Evolutionary conservation across 495 filamentous ascomycete species (phyloP).

Genomic region (Zalerion maritima): DNA sequence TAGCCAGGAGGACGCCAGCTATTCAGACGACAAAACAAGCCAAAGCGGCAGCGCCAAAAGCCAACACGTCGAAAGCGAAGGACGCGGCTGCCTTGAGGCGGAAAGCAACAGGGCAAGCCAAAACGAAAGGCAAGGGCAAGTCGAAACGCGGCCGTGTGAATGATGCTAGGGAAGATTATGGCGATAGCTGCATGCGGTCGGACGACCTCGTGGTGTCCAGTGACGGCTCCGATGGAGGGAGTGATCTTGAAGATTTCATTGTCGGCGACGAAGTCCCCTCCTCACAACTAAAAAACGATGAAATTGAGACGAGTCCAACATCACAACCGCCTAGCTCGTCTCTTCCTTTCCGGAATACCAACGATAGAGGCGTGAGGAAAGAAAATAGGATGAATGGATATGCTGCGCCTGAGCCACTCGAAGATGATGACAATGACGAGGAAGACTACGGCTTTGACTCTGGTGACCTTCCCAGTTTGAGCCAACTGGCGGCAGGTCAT

Average conservation of each 20-base stretch:
- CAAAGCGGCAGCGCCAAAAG: slow-evolving; percentile 5
- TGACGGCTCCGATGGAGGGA: slow-evolving; percentile 32
- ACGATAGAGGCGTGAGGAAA: slow-evolving; percentile 4
- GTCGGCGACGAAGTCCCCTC: slow-evolving; percentile 27
- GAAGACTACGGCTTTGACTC: slow-evolving; percentile 7
- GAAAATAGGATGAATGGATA: slow-evolving; percentile 2
- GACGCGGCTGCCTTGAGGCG: slow-evolving; percentile 1
- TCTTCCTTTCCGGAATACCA: slow-evolving; percentile 2
- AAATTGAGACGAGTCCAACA: slow-evolving; percentile 13
- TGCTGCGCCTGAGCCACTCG: no score
- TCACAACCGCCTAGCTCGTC: slow-evolving; percentile 14
- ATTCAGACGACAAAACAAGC: background rate
- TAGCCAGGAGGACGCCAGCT: background rate
- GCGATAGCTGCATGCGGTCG: slow-evolving; percentile 33
- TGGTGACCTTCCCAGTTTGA: no score
- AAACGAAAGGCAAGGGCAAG: slow-evolving; percentile 4
- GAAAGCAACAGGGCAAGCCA: slow-evolving; percentile 6
- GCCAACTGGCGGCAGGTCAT: no score
- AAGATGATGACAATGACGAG: slow-evolving; percentile 17
- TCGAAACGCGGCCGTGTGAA: background rate
- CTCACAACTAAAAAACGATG: slow-evolving; percentile 18
- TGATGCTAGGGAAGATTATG: slow-evolving; percentile 26
- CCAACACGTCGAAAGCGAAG: slow-evolving; percentile 5
- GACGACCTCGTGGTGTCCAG: slow-evolving; percentile 28
- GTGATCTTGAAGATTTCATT: slow-evolving; percentile 29